Percentiles rank a stretch among this genome's conserved stretches.
Conservation (phyloP, 2,329 filamentous ascomycete genomes). For the Colletotrichum coccodes region DNA sequence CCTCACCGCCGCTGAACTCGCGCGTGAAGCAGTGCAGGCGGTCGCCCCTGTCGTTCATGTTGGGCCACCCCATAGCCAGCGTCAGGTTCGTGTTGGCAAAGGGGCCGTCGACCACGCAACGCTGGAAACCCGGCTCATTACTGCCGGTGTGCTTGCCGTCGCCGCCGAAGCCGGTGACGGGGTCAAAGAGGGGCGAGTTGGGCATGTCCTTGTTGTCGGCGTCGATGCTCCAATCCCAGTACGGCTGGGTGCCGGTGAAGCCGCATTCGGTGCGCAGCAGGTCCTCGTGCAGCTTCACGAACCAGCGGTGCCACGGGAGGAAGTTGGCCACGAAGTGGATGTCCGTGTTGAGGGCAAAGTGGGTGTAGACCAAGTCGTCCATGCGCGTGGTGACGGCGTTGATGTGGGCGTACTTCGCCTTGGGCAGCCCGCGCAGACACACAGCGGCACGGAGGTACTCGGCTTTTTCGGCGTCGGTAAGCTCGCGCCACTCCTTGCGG, state of each 20-base stretch:
- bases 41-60: conserved; percentile 29
- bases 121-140: conserved; percentile 9
- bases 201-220: conserved; percentile 25
- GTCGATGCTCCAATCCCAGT: conserved; percentile 44
- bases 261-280: conserved; percentile 42
- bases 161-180: conserved; percentile 44
- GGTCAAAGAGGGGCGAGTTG: conserved; percentile 44
- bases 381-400: conserved; percentile 32
- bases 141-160: conserved; percentile 36
- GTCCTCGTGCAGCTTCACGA: conserved; percentile 43
- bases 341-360: conserved; percentile 27
- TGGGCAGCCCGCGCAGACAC: conserved; percentile 30
- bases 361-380: conserved; percentile 35
- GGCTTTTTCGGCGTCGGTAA: conserved; percentile 30
- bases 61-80: conserved; percentile 33
- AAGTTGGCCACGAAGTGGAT: conserved; percentile 41
- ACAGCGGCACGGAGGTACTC: conserved; percentile 35
- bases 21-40: conserved; percentile 35
- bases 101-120: conserved; percentile 38
- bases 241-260: conserved; percentile 44
- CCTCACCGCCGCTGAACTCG: conserved; percentile 32
- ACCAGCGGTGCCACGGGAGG: conserved; percentile 48
- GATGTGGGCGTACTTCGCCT: conserved; percentile 26
- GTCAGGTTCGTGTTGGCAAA: conserved; percentile 36
- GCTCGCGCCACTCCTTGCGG: conserved; percentile 36